phyloP scores from a whole-genome alignment of 2,329 filamentous ascomycete genomes.

The Xylariaceae sp. region DNA sequence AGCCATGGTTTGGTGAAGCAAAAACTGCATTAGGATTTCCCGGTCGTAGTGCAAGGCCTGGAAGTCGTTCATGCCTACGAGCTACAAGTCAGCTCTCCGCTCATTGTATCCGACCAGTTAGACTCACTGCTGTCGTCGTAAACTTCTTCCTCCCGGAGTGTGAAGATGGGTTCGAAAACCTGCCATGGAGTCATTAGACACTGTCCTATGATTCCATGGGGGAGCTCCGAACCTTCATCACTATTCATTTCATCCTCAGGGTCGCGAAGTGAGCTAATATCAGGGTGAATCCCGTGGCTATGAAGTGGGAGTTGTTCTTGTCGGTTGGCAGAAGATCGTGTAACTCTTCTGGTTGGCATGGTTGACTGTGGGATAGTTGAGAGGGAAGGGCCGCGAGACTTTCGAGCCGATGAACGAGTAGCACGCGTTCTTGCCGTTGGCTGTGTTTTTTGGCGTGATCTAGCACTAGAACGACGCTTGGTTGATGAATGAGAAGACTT shows the following conservation, averaged over 20 bases:
- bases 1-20: constrained; percentile 36
- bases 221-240: constrained; percentile 38
- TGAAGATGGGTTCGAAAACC: constrained; percentile 31
- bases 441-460: constrained; percentile 22
- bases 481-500: constrained; percentile 21
- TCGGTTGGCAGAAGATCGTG: constrained; percentile 28
- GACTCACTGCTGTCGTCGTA: constrained; percentile 38
- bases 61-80: constrained; percentile 45
- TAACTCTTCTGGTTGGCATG: constrained; percentile 23
- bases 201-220: constrained; percentile 22
- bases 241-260: constrained; percentile 17
- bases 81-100: constrained; percentile 29
- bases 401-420: constrained; percentile 23
- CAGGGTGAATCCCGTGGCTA: constrained; percentile 35
- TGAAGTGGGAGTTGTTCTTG: constrained; percentile 35
- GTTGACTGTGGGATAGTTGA: constrained; percentile 14
- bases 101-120: constrained; percentile 23
- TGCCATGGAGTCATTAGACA: constrained; percentile 27
- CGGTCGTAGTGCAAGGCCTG: constrained; percentile 45
- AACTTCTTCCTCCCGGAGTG: constrained; percentile 20
- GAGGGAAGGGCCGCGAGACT: not conserved
- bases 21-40: constrained; percentile 48
- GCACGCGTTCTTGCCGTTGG: constrained; percentile 18
- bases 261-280: constrained; percentile 28
- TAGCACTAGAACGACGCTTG: constrained; percentile 19